Conservation (phyloP, 2,329 filamentous ascomycete species). For the Cytospora piceicola region DNA sequence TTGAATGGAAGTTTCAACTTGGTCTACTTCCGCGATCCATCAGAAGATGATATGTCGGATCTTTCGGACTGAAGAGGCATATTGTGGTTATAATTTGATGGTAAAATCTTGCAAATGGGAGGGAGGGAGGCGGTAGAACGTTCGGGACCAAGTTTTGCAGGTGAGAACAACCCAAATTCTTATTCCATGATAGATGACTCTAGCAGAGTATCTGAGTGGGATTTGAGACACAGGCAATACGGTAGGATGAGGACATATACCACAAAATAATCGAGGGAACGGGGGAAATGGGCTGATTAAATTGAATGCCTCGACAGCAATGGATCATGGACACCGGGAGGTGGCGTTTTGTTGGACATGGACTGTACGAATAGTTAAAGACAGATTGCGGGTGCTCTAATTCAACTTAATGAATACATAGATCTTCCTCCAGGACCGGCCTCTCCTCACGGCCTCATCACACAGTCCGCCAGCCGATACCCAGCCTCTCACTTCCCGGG, state of each 20-base stretch:
- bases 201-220: neutral
- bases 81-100: neutral
- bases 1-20: conserved; percentile 43
- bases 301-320: neutral
- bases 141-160: neutral
- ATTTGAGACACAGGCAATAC: neutral
- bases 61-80: conserved; percentile 15
- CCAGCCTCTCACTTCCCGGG: conserved; percentile 29
- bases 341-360: neutral
- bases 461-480: conserved; percentile 33
- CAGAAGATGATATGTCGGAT: conserved; percentile 38
- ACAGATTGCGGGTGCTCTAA: neutral
- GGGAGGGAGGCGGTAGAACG: too few relatives aligned
- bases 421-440: neutral
- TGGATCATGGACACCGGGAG: neutral
- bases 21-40: conserved; percentile 38
- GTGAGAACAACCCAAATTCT: too few relatives aligned
- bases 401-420: neutral
- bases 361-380: neutral
- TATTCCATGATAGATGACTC: neutral
- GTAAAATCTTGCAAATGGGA: neutral
- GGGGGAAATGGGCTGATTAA: neutral
- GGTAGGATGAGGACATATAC: neutral
- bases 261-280: neutral
- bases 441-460: neutral